Evolutionary conservation across 2,329 filamentous ascomycete genomes (phyloP), one percentile per base, ranked within the genome.

Genomic region (Fusarium graminum): DNA sequence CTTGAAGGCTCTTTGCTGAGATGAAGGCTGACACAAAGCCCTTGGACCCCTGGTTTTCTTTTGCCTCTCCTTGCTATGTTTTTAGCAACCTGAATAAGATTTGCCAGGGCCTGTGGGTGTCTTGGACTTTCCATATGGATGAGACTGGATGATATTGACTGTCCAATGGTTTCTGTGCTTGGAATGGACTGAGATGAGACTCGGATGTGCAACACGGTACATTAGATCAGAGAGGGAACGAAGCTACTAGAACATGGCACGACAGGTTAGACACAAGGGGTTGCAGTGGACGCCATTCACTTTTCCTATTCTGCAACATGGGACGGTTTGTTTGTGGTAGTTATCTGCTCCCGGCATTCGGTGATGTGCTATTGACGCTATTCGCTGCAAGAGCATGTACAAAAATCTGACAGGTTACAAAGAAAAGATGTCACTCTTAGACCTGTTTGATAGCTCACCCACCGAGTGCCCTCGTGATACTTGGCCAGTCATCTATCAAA

Each of bases 141-240:
- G 51, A 61, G 43, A 63, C 44, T 40, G 29, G 49, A 43, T 41
- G 56, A 14, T n/a, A 19, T 26, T 54, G 26, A n/a, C 16, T 11
- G 14, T 28, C 49, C 28, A 43, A 42, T 34, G 34, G 42, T 28
- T 30, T 52, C 46, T 34, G 30, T 42, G 26, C 8, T 41, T 54
- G 65, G 61, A 56, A 61, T 67, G 65, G 47, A 50, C 53, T 57
- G 64, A 54, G 25, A 52, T 63, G 60, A 65, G 65, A 55, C 55
- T 30, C 41, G 5, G 19, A 14, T 61, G 45, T 65, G 55, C 46
- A 67, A 47, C 52, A 14, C n/a, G 34, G 34, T n/a, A 36, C 34
- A 36, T 8, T 10, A 34, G 29, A 44, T 32, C 34, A 28, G 28
- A 55, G 49, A 26, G 32, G 30, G 28, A 10, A 53, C 45, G 46